A percentile compares a stretch with the other conserved stretches of the same genome.
Evolutionary conservation across 2,329 filamentous ascomycete species (phyloP).

Genomic region (Alternaria atra): DNA sequence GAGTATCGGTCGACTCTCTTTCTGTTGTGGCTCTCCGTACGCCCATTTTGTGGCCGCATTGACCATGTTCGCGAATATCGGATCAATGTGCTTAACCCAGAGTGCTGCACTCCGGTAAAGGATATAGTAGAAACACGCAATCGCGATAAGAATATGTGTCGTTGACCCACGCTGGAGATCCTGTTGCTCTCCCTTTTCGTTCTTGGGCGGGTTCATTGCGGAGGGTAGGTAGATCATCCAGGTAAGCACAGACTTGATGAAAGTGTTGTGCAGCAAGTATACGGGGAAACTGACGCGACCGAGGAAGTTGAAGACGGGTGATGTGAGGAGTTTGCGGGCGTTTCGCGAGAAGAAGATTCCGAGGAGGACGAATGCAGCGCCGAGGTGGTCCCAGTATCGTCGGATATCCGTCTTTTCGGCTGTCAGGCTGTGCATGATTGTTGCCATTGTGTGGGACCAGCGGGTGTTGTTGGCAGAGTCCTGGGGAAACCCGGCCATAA

Average conservation of each 20-base stretch:
- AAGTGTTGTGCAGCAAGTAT: constrained; percentile 69
- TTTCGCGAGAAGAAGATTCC: constrained; percentile 63
- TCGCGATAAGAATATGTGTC: constrained; percentile 45
- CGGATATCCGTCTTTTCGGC: constrained; percentile 59
- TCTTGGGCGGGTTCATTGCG: constrained; percentile 48
- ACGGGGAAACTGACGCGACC: constrained; percentile 72
- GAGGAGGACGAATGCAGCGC: constrained; percentile 60
- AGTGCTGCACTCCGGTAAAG: constrained; percentile 45
- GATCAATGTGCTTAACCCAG: constrained; percentile 49
- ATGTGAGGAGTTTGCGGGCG: constrained; percentile 63
- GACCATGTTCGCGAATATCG: constrained; percentile 44
- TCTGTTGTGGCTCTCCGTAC: constrained; percentile 34
- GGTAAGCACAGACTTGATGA: constrained; percentile 67
- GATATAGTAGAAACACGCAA: constrained; percentile 48
- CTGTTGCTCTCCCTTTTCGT: constrained; percentile 48
- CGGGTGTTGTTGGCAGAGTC: constrained; percentile 61
- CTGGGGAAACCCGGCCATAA: constrained; percentile 69
- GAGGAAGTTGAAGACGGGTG: constrained; percentile 67
- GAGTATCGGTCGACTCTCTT: constrained; percentile 32
- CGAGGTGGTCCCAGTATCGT: constrained; percentile 61
- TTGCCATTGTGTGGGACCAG: constrained; percentile 63
- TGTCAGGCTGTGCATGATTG: constrained; percentile 57
- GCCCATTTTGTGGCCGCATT: constrained; percentile 47
- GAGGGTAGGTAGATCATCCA: constrained; percentile 64
- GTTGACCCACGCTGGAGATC: constrained; percentile 46